These are phyloP conservation scores for Fraxinus platypoda DNA, from an alignment of 305 asterid genomes.

Conservation along the genomic window DNA sequence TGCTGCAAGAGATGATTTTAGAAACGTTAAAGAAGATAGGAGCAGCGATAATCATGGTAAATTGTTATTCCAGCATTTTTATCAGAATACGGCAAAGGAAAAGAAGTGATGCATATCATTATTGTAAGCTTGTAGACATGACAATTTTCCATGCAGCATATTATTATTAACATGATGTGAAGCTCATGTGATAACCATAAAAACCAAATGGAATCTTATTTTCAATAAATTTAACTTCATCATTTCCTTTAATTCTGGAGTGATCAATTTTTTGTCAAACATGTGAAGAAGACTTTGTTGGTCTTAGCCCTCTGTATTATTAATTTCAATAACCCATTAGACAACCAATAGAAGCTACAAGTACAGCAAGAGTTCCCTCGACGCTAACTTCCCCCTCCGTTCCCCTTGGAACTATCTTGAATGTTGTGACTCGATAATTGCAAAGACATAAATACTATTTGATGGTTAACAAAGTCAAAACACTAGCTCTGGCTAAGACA, in stretches of 20 bases:
- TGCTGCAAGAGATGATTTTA: background rate
- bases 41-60: background rate
- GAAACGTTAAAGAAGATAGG: background rate
- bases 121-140: background rate
- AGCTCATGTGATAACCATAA: background rate
- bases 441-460: slow-evolving; percentile 5
- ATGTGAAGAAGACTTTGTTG: background rate
- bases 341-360: slow-evolving; percentile 72
- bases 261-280: background rate
- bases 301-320: background rate
- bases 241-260: background rate
- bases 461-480: background rate
- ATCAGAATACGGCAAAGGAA: background rate
- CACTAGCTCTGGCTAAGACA: background rate
- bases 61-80: background rate
- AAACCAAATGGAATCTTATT: background rate
- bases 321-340: slow-evolving; percentile 31
- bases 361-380: slow-evolving; percentile 87
- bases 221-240: background rate
- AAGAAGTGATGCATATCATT: background rate
- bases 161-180: background rate
- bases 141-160: background rate
- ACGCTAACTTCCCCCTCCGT: slow-evolving; percentile 92
- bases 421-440: slow-evolving; percentile 83
- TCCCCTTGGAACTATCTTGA: slow-evolving; percentile 89